Percentiles rank a stretch among this genome's conserved stretches.
phyloP scores from a whole-genome alignment of 345 rosid species.

The Boechera stricta region DNA sequence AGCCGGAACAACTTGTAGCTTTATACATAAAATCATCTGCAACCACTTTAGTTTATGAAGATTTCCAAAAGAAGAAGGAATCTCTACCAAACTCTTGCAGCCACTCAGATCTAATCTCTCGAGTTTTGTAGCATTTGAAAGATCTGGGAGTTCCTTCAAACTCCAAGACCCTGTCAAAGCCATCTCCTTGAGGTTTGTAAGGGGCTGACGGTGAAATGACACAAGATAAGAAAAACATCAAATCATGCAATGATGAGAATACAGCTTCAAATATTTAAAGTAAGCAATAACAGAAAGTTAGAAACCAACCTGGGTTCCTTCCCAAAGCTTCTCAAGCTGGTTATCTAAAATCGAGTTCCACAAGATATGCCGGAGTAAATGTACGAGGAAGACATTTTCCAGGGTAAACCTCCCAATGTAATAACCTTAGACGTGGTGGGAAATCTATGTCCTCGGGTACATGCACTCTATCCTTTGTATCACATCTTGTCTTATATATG shows the following conservation, averaged over 20 bases:
- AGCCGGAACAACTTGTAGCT: too few species aligned
- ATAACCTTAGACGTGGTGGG: slow-evolving; percentile 29
- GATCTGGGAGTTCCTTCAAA: neutral
- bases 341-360: slow-evolving; percentile 16
- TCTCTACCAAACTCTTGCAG: too few species aligned
- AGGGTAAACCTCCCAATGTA: slow-evolving; percentile 39
- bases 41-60: too few species aligned
- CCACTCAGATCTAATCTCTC: too few species aligned
- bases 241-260: too few species aligned
- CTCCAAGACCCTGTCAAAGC: neutral
- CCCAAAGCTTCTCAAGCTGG: neutral
- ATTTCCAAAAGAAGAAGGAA: too few species aligned
- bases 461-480: neutral
- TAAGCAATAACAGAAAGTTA: too few species aligned
- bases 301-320: neutral
- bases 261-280: neutral
- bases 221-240: too few species aligned
- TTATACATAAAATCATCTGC: too few species aligned
- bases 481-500: neutral
- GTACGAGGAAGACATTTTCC: slow-evolving; percentile 19
- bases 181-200: neutral
- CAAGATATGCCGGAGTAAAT: neutral
- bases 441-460: slow-evolving; percentile 3
- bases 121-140: too few species aligned
- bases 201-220: neutral